Evolutionary conservation across 1,284 basidiomycete species (phyloP).

Genomic region (Heliocybe sulcata): DNA sequence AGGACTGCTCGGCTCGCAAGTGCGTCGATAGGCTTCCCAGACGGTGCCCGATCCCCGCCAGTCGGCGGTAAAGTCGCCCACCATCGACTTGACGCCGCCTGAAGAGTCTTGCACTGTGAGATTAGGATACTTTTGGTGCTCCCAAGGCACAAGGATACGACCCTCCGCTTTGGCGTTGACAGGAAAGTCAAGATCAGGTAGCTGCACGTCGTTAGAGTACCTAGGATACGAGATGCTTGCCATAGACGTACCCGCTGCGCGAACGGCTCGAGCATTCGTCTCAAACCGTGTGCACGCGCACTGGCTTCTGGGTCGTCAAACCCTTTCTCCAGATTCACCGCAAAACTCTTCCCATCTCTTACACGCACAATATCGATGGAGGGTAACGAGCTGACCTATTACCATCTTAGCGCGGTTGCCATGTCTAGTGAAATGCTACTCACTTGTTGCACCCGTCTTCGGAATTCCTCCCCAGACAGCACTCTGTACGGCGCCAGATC

Average conservation of each 20-base stretch:
- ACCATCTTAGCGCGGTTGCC: background rate
- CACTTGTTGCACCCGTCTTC: constrained; percentile 66
- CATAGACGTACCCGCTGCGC: constrained; percentile 43
- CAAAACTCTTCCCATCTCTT: constrained; percentile 52
- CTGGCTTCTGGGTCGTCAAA: constrained; percentile 65
- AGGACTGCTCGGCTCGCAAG: constrained; percentile 72
- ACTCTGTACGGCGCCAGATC: constrained; percentile 82
- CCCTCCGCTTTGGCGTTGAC: constrained; percentile 91
- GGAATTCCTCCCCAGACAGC: constrained; percentile 65
- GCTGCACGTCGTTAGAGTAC: constrained; percentile 30
- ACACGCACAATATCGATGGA: constrained; percentile 84
- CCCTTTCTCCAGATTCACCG: constrained; percentile 54
- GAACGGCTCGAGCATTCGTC: constrained; percentile 69
- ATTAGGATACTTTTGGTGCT: constrained; percentile 64
- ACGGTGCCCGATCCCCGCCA: constrained; percentile 81
- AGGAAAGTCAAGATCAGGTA: constrained; percentile 88
- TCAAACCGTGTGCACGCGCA: constrained; percentile 72
- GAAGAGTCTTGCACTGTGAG: constrained; percentile 46
- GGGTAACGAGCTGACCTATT: constrained; percentile 68
- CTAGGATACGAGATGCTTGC: constrained; percentile 1
- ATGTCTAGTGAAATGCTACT: constrained; percentile 13
- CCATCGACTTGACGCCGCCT: constrained; percentile 56
- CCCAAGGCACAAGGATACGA: constrained; percentile 86
- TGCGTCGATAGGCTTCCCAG: constrained; percentile 90
- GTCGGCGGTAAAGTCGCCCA: constrained; percentile 64